phyloP scores from a whole-genome alignment of 2,329 filamentous ascomycete genomes.

The Colletotrichum godetiae region DNA sequence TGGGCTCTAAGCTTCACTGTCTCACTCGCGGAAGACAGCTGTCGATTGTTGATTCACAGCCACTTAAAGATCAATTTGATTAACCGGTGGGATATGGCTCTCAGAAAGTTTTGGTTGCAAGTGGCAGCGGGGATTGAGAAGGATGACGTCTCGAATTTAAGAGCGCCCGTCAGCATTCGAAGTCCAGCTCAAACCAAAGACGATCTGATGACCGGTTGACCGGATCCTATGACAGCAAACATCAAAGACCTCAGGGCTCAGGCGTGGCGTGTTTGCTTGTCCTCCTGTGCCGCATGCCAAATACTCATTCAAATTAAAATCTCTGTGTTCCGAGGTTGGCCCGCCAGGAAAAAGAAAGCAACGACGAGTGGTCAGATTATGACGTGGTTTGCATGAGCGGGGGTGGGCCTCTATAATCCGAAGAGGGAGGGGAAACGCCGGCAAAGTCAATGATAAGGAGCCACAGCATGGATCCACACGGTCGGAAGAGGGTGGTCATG shows the following conservation, averaged over 20 bases:
- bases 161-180: neutral
- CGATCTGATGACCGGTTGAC: neutral
- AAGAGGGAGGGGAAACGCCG: neutral
- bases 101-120: neutral
- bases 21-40: neutral
- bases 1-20: neutral
- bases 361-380: slow-evolving; percentile 12
- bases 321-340: neutral
- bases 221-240: neutral
- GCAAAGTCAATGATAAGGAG: neutral
- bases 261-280: neutral
- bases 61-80: neutral
- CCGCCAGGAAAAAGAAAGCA: slow-evolving; percentile 26
- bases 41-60: neutral
- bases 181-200: neutral
- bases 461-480: neutral
- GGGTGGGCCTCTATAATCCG: neutral
- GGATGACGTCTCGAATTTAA: neutral
- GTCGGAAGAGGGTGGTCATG: neutral
- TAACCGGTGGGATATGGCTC: neutral
- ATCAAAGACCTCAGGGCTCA: neutral
- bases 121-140: neutral
- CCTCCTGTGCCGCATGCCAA: neutral
- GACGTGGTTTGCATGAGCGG: slow-evolving; percentile 8
- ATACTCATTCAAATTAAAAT: neutral